Conservation (phyloP, 2,329 filamentous ascomycete genomes). For the Apiospora arundinis region DNA sequence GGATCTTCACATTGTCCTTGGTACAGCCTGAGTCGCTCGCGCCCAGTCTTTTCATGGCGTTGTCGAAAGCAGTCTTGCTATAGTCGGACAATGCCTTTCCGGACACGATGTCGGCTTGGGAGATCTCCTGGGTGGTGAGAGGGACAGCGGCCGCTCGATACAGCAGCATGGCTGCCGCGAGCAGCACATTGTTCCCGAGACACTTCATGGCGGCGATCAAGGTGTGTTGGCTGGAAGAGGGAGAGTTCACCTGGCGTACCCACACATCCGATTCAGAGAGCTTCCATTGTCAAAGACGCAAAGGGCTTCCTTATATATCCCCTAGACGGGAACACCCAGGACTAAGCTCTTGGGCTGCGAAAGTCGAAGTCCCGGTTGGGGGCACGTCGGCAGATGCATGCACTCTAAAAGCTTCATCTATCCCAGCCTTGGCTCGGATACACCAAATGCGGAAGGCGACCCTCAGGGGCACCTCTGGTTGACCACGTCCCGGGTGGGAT, state of each 20-base stretch:
- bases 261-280: neutral
- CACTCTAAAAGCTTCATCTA: slow-evolving; percentile 1
- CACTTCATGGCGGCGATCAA: neutral
- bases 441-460: neutral
- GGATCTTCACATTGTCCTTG: slow-evolving; percentile 38
- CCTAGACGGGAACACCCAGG: neutral
- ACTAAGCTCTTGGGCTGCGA: neutral
- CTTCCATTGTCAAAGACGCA: neutral
- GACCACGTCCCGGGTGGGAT: neutral
- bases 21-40: slow-evolving; percentile 31
- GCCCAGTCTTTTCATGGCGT: slow-evolving; percentile 34
- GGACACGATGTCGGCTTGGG: slow-evolving; percentile 37
- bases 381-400: slow-evolving; percentile 6
- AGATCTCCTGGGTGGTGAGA: slow-evolving; percentile 23
- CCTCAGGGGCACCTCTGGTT: neutral
- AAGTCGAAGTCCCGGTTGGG: neutral
- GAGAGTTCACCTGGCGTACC: neutral
- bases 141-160: neutral
- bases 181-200: neutral
- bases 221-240: neutral
- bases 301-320: neutral
- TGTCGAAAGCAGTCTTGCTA: slow-evolving; percentile 34
- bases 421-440: slow-evolving; percentile 11
- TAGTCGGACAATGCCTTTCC: slow-evolving; percentile 36
- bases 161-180: neutral